Evolutionary conservation across 1,139 yeast genomes (phyloP).

Genomic region (Magnusiomyces sp.): DNA sequence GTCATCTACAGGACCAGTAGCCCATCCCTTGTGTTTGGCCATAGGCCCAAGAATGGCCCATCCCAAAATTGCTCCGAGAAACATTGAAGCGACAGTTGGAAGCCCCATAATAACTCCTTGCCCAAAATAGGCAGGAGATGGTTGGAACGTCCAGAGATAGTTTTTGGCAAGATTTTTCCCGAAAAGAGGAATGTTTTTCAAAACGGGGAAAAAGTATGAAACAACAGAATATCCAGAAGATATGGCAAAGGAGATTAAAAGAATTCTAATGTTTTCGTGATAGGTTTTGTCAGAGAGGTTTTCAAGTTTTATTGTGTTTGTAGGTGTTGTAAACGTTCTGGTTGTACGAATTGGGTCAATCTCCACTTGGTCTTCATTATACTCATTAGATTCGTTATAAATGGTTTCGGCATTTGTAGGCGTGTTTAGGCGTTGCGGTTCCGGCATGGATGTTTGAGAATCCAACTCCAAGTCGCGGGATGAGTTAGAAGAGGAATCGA

Average conservation of each 20-base stretch:
- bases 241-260: constrained; percentile 51
- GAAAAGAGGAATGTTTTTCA: constrained; percentile 65
- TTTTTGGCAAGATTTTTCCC: constrained; percentile 54
- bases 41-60: constrained; percentile 88
- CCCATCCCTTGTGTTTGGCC: constrained; percentile 68
- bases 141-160: constrained; percentile 86
- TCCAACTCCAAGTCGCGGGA: neutral
- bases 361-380: neutral
- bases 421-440: too few relatives aligned
- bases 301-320: constrained; percentile 13
- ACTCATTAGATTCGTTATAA: too few relatives aligned
- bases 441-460: too few relatives aligned
- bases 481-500: neutral
- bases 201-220: constrained; percentile 64
- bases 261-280: constrained; percentile 47
- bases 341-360: neutral
- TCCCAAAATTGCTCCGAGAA: constrained; percentile 80
- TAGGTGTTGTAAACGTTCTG: constrained; percentile 2
- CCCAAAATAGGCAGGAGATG: constrained; percentile 95
- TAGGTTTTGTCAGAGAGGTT: constrained; percentile 32
- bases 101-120: constrained; percentile 98
- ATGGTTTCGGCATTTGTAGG: too few relatives aligned
- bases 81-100: constrained; percentile 84
- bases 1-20: constrained; percentile 80
- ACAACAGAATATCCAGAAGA: constrained; percentile 67